Evolutionary conservation across 768 basidiomycete species (phyloP), one percentile per base, ranked within the genome.

Genomic region (Asterophora parasitica): DNA sequence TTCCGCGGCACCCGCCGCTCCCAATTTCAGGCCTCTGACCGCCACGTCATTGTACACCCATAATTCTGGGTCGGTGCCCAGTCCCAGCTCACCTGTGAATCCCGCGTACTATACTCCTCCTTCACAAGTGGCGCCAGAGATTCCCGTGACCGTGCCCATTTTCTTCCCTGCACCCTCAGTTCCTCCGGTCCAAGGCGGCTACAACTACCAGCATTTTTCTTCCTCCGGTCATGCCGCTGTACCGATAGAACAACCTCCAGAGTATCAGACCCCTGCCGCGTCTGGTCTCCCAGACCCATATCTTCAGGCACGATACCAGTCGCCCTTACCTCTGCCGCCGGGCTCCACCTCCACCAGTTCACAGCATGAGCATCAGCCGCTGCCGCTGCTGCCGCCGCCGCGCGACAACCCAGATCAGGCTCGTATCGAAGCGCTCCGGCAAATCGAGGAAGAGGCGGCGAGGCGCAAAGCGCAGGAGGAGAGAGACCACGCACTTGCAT

Each of bases 261-360:
- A 54, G 27, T 54, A 63, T 44, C 35, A 56, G 42, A 49, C 48
- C 37, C 35, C 50, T 42, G 15, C 37, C 20, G 16, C 52, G 4
- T 52, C 46, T 20, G 63, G 66, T 20, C 46, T 70, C 6, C 70
- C 68, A 1, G 76, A 76, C 53, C 71, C 74, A 20, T 70, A 75
- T 53, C 63, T 74, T 7, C 59, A 66, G 31, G 62, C 61, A 16
- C 74, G 80, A 15, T 83, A 83, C 59, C 70, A 73, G 37, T 65
- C 73, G 0, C 79, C 82, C 12, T 63, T 82, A 12, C 79, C 80
- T 3, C 67, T 81, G 7, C 81, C 81, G n/a, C 64, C 70, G 16
- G 70, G 65, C 12, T 49, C 62, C 11, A 30, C 28, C 23, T 23
- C 23, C 23, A 45, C 40, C 20, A 54, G 47, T 15, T 43, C 48